These are phyloP conservation scores for Emergomyces pasteurianus DNA, from an alignment of 2,329 filamentous ascomycete species.

Conservation along the genomic window DNA sequence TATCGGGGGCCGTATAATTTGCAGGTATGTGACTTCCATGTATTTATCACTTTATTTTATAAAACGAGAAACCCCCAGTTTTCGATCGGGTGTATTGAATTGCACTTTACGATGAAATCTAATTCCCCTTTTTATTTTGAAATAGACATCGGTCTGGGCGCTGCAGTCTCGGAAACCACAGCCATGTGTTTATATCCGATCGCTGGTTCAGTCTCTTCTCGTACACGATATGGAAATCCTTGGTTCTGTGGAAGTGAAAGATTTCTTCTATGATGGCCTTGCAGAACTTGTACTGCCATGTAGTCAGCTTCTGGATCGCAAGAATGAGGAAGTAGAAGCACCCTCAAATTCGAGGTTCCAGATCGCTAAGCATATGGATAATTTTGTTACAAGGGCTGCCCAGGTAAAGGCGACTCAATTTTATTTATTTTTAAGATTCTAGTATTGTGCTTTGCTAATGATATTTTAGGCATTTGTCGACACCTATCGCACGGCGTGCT, in stretches of 20 bases:
- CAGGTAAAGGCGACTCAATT: constrained; percentile 22
- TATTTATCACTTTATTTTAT: neutral
- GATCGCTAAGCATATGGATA: constrained; percentile 63
- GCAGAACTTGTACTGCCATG: constrained; percentile 61
- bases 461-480: constrained; percentile 61
- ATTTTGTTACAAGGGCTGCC: constrained; percentile 44
- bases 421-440: neutral
- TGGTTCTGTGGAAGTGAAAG: constrained; percentile 55
- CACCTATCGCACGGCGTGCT: constrained; percentile 69
- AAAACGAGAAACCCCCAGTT: neutral
- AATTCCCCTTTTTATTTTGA: neutral
- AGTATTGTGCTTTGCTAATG: constrained; percentile 8
- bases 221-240: constrained; percentile 61
- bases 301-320: constrained; percentile 56
- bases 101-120: neutral
- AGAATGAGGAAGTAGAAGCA: constrained; percentile 65
- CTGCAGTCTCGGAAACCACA: constrained; percentile 57
- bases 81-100: neutral
- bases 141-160: constrained; percentile 6
- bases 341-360: constrained; percentile 61
- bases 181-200: constrained; percentile 71
- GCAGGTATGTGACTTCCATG: constrained; percentile 40
- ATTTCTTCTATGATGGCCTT: constrained; percentile 74
- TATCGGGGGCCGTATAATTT: constrained; percentile 59
- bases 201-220: constrained; percentile 63